Evolutionary conservation across 75 land plant species (phyloP), one percentile per base, ranked within the genome.

Genomic region (Picea sitchensis): DNA sequence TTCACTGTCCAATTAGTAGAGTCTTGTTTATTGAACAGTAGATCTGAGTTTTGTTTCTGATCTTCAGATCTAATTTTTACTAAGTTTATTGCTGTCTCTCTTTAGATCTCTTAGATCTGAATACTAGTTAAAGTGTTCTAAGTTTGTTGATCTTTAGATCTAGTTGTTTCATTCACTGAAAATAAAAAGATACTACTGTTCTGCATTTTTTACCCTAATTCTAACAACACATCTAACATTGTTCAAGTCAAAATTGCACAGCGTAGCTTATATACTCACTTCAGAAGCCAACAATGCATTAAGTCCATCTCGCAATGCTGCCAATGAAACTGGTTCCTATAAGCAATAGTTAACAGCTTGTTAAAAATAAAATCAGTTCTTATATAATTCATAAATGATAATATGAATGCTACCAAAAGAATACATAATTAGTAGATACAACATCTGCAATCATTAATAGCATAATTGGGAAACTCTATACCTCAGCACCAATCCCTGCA

Each of bases 221-320:
- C 26, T 26, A 26, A 26, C 26, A 26, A 26, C 14, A 12, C 14
- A 73, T 44, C 44, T 65, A 14, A 41, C 23, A 69, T 41, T 18
- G 41, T 69, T 20, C 20, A 0, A 41, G 20, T 20, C 14, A n/a
- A 57, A 57, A 26, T 26, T 3, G 1, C 41, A 21, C 21, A 9
- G 34, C 15, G 47, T 23, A 75, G 59, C 18, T n/a, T 12, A 56
- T 54, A 75, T 57, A 75, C 76, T 56, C 36, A 75, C 76, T 56
- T 75, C 76, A 75, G 76, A 59, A 54, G 76, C 57, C 76, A 75
- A 75, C 32, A 75, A 26, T 41, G 76, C 58, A 75, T 75, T 75
- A 1, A 75, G 32, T 57, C 76, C 76, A 54, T 75, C 76, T 57
- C 54, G 76, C 36, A 75, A 30, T 57, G 76, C 76, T 75, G 76